phyloP scores from a whole-genome alignment of 208 protist genomes.

The Balamuthia mandrillaris region DNA sequence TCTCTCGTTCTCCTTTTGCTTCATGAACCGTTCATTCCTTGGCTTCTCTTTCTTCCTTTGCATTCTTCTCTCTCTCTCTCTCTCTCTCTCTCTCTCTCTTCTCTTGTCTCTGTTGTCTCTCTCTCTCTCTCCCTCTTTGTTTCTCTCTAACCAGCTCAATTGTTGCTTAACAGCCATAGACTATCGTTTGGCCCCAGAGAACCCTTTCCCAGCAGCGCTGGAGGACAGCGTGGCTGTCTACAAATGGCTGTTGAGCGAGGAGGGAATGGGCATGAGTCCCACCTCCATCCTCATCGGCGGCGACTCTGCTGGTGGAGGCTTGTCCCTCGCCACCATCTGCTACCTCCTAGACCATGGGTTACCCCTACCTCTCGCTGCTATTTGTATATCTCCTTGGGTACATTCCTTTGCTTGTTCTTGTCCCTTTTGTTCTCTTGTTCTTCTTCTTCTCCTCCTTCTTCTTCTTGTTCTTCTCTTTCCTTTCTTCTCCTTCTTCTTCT shows the following conservation, averaged over 20 bases:
- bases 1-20: background rate
- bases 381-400: slow-evolving; percentile 27
- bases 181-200: slow-evolving; percentile 2
- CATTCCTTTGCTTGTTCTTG: too few relatives aligned
- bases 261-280: background rate
- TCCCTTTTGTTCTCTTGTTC: too few relatives aligned
- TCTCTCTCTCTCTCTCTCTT: too few relatives aligned
- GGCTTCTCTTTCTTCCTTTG: too few relatives aligned
- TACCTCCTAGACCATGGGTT: background rate
- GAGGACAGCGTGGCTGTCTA: background rate
- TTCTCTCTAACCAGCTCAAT: too few relatives aligned
- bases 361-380: background rate
- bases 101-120: too few relatives aligned
- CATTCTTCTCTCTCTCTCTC: too few relatives aligned
- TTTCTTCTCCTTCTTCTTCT: too few relatives aligned
- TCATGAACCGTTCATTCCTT: too few relatives aligned
- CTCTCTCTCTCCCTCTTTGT: too few relatives aligned
- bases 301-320: slow-evolving; percentile 4
- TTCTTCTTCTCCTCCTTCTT: too few relatives aligned
- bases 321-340: slow-evolving; percentile 7
- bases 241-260: background rate
- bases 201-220: slow-evolving; percentile 14
- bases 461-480: too few relatives aligned
- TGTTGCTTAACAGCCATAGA: slow-evolving; percentile 9
- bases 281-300: background rate